Evolutionary conservation across 805 yeast genomes (phyloP).

Genomic region (Wilhelminamyces savonicus): DNA sequence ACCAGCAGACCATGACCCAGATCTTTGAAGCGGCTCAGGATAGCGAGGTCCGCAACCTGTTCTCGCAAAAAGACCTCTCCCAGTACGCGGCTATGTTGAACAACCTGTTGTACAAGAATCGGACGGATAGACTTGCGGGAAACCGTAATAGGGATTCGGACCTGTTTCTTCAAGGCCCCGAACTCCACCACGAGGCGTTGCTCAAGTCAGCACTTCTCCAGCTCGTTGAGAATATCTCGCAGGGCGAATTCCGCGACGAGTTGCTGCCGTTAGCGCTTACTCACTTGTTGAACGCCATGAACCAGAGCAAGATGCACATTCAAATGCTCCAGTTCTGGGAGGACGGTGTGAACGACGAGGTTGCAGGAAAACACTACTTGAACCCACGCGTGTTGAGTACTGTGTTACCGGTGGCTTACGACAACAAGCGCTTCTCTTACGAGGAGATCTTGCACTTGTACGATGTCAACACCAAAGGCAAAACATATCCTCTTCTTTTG

Average conservation of each 20-base stretch:
- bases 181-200: conserved; percentile 20
- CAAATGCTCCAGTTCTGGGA: conserved; percentile 73
- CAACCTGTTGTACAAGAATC: conserved; percentile 17
- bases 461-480: conserved; percentile 32
- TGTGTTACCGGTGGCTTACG: conserved; percentile 60
- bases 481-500: conserved; percentile 42
- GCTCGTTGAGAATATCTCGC: conserved; percentile 21
- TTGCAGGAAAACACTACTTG: conserved; percentile 41
- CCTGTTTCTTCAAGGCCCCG: conserved; percentile 18
- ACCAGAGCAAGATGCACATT: conserved; percentile 21
- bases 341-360: conserved; percentile 43
- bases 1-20: conserved; percentile 1
- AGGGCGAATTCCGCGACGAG: conserved; percentile 21
- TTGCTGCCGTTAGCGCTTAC: conserved; percentile 17
- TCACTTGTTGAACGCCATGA: conserved; percentile 26
- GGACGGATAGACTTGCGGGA: conserved; percentile 27
- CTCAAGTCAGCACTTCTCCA: conserved; percentile 27
- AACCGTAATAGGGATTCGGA: conserved; percentile 33
- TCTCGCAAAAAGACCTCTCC: conserved; percentile 4
- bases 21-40: conserved; percentile 5
- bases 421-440: conserved; percentile 52
- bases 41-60: not conserved
- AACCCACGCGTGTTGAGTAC: conserved; percentile 64
- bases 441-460: conserved; percentile 56
- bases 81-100: conserved; percentile 9